Evolutionary conservation across 148 eudicot species (phyloP), one percentile per base, ranked within the genome.

Genomic region (Tetragonia tetragonoides): DNA sequence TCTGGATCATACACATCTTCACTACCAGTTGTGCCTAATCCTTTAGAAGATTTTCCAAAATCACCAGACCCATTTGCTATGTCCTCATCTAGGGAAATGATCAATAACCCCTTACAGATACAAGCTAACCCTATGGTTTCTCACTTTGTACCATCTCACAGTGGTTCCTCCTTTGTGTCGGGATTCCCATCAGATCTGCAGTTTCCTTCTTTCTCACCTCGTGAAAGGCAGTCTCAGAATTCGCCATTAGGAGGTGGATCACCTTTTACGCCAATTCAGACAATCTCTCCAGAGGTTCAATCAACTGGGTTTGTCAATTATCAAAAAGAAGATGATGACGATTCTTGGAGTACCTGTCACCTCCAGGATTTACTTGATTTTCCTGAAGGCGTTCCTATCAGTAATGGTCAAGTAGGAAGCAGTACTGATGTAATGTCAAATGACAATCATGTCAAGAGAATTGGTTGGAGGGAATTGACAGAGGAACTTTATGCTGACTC

Each of bases 381-480:
- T 85, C 83, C 91, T 20, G 83, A 81, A 41, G 82, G 68, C 72
- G 49, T 77, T 7, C 80, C 85, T 23, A 70, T 81, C 24, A 76
- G 70, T 21, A 83, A 82, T 86, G 82, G 81, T 81, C 91, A 86
- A 62, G 66, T 82, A 53, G 94, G 88, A 78, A 76, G 78, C 63
- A 81, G 47, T 70, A 39, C 76, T 9, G 86, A 75, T 40, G 83
- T 76, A 5, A 73, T 84, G 82, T 73, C 81, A 18, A 69, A 84
- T 42, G 90, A 87, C 9, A 85, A 84, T 60, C 79, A 81, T 68
- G 60, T 40, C 70, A 89, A 81, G 82, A 81, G 80, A 79, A 83
- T 72, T 81, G 88, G 88, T 78, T 93, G 93, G 98, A 83, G 74
- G 66, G 93, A 86, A 17, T 81, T 92, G 89, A 82, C 86, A n/a